Evolutionary conservation across 2,329 filamentous ascomycete genomes (phyloP).

Genomic region (Penicillium expansum): DNA sequence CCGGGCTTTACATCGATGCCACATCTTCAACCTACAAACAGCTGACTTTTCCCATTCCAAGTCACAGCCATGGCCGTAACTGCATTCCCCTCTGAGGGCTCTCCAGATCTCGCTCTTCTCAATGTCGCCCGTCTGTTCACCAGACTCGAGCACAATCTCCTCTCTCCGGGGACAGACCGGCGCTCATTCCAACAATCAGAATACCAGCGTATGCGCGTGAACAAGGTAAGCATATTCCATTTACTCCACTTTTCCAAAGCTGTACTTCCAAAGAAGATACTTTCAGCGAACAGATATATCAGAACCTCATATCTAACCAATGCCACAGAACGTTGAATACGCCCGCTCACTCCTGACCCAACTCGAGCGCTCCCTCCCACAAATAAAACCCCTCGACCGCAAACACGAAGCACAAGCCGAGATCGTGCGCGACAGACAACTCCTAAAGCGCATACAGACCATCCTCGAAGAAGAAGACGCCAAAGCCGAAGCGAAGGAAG

Average conservation of each 20-base stretch:
- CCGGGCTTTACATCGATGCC: background rate
- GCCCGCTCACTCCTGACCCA: slow-evolving; percentile 42
- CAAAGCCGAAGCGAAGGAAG: slow-evolving; percentile 17
- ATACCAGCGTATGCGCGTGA: slow-evolving; percentile 44
- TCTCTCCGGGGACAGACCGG: slow-evolving; percentile 39
- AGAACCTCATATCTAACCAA: background rate
- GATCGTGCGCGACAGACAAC: slow-evolving; percentile 38
- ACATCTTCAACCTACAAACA: background rate
- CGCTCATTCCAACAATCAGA: slow-evolving; percentile 40
- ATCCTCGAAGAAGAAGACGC: slow-evolving; percentile 34
- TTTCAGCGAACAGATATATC: background rate
- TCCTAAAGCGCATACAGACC: slow-evolving; percentile 33
- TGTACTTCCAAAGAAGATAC: background rate
- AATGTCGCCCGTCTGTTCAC: slow-evolving; percentile 44
- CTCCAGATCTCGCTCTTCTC: slow-evolving; percentile 35
- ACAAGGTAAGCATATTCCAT: slow-evolving; percentile 29
- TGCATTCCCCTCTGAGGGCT: slow-evolving; percentile 16
- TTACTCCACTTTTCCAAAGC: accelerated
- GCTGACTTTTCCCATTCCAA: background rate
- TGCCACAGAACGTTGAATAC: slow-evolving; percentile 44
- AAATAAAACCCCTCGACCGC: slow-evolving; percentile 39
- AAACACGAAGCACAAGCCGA: slow-evolving; percentile 42
- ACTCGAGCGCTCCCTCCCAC: slow-evolving; percentile 41
- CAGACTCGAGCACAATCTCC: slow-evolving; percentile 45
- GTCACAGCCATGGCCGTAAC: slow-evolving; percentile 18